Evolutionary conservation across 2,329 filamentous ascomycete species (phyloP).

Genomic region (Domatiomyces catenatus): DNA sequence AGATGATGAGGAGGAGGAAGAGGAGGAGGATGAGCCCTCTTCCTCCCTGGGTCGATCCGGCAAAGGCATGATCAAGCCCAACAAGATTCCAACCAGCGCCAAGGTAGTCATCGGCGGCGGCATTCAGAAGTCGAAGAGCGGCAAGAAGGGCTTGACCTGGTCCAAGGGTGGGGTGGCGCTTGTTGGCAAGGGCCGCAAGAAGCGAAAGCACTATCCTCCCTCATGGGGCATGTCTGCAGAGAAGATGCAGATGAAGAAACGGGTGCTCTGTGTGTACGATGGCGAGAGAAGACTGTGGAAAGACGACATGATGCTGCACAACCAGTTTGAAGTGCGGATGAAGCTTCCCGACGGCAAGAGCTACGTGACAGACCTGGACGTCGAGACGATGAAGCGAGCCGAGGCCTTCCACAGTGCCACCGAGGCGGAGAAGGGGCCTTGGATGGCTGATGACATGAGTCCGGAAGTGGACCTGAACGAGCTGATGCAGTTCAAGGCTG

Average conservation of each 20-base stretch:
- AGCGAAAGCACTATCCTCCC: slow-evolving; percentile 80
- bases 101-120: slow-evolving; percentile 36
- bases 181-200: slow-evolving; percentile 57
- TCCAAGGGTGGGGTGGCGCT: slow-evolving; percentile 56
- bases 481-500: slow-evolving; percentile 9
- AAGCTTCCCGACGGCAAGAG: slow-evolving; percentile 57
- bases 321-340: slow-evolving; percentile 83
- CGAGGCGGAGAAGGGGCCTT: slow-evolving; percentile 73
- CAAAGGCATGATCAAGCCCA: slow-evolving; percentile 32
- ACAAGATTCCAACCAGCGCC: slow-evolving; percentile 39
- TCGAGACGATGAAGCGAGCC: slow-evolving; percentile 77
- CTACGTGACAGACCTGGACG: slow-evolving; percentile 85
- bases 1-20: slow-evolving; percentile 43
- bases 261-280: slow-evolving; percentile 84
- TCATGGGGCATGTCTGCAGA: slow-evolving; percentile 86
- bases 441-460: slow-evolving; percentile 34
- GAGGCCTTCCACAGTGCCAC: slow-evolving; percentile 67
- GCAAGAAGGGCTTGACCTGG: slow-evolving; percentile 57
- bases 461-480: slow-evolving; percentile 21
- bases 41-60: slow-evolving; percentile 27
- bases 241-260: slow-evolving; percentile 98
- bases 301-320: slow-evolving; percentile 97
- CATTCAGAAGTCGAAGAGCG: slow-evolving; percentile 26
- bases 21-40: slow-evolving; percentile 36
- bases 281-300: slow-evolving; percentile 79